Conservation (phyloP, 371 early-diverging fungal species). For the Chytridiales sp. region DNA sequence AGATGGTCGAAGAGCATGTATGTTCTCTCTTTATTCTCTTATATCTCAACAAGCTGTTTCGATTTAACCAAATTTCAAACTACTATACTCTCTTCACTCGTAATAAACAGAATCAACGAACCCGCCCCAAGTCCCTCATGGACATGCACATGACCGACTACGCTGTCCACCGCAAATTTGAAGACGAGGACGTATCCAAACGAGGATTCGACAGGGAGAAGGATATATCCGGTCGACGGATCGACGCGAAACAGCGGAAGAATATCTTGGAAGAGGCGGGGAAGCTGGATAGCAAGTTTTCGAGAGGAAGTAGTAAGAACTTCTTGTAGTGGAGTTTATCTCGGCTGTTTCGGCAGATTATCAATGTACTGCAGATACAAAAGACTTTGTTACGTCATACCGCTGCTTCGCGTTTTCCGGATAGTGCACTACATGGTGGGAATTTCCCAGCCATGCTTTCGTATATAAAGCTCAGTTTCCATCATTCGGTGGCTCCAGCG, state of each 20-base stretch:
- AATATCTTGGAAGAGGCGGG: conserved; percentile 33
- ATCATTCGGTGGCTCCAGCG: too few species aligned
- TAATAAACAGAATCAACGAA: conserved; percentile 26
- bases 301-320: conserved; percentile 27
- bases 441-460: too few species aligned
- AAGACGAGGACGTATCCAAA: conserved; percentile 33
- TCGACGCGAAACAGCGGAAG: conserved; percentile 29
- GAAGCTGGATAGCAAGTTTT: conserved; percentile 34
- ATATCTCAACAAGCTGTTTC: neutral
- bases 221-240: conserved; percentile 35
- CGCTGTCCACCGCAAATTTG: conserved; percentile 18
- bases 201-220: conserved; percentile 40
- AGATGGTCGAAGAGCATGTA: conserved; percentile 22
- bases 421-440: too few species aligned
- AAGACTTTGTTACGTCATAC: too few species aligned
- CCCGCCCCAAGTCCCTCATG: conserved; percentile 37
- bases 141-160: conserved; percentile 32
- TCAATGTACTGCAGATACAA: too few species aligned
- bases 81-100: neutral
- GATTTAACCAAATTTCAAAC: neutral
- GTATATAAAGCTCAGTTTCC: too few species aligned
- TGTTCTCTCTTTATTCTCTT: too few species aligned
- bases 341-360: too few species aligned
- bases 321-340: too few species aligned
- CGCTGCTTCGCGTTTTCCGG: too few species aligned